Base-by-base conservation (phyloP, 495 filamentous ascomycete species). In the Penicillium soppii region DNA sequence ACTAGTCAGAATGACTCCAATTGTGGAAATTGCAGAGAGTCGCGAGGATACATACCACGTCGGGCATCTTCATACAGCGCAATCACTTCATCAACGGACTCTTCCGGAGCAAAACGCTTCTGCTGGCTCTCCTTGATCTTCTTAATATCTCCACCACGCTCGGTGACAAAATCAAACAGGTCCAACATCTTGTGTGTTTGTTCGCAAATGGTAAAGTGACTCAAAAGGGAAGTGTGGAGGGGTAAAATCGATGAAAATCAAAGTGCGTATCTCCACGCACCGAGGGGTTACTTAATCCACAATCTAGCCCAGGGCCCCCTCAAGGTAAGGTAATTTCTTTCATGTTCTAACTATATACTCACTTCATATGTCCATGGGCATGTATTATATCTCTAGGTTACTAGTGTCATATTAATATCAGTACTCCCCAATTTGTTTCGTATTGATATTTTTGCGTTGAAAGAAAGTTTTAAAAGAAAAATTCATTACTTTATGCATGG, bases 31-130 rank as follows among this genome's bases (percentile, higher is more conserved):
- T 12, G n/a, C n/a, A n/a, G n/a, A n/a, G n/a, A n/a, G n/a, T n/a
- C n/a, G n/a, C n/a, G 13, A 41, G 22, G 13, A 27, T 21, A 43
- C 64, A 46, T 76, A 89, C 89, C 91, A 67, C 74, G 81, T 47
- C 90, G 82, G 62, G 92, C 89, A 58, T 95, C 91, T 65, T 96
- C 90, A 56, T 84, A 97, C 59, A 96, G 76, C 12, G 77, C 80
- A 58, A 96, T 90, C 32, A 98, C 84, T 70, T 95, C 87, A 71
- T 98, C 95, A 26, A 97, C 94, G 21, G 80, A 79, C 63, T 88
- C 85, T 58, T 89, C 88, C 2, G 85, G 79, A 22, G 88, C 92
- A 72, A 82, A 79, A 48, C 95, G 87, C 58, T 81, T 83, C 59
- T 85, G 79, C 69, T 98, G 94, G 59, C 85, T 90, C 69, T 96